Conservation (phyloP, 495 filamentous ascomycete genomes). For the Aspergillus incahuasiensis region DNA sequence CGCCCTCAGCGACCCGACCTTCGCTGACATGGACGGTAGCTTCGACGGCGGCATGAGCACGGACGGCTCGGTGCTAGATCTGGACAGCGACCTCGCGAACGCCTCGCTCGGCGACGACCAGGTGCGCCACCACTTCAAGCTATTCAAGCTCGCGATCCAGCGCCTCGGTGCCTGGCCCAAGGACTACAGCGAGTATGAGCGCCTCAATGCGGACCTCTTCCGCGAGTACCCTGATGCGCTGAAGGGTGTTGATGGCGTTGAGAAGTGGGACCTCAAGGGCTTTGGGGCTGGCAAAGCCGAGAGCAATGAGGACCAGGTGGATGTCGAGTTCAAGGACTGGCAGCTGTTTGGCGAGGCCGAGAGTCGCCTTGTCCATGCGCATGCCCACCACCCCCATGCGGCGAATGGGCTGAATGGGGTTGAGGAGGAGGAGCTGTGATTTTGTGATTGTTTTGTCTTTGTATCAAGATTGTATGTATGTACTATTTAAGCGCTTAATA, state of each 20-base stretch:
- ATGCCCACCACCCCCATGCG: too few species aligned
- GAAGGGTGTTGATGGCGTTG: conserved; percentile 31
- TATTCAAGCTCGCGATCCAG: conserved; percentile 38
- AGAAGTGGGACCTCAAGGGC: conserved; percentile 37
- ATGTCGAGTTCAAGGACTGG: conserved; percentile 9
- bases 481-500: neutral
- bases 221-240: conserved; percentile 23
- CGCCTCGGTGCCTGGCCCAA: conserved; percentile 39
- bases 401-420: neutral
- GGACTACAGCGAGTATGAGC: conserved; percentile 33
- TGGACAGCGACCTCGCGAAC: conserved; percentile 9
- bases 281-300: conserved; percentile 32
- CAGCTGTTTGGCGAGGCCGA: conserved; percentile 2
- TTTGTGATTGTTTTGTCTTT: neutral
- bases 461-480: neutral
- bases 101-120: conserved; percentile 17
- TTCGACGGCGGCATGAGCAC: conserved; percentile 18
- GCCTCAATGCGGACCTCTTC: conserved; percentile 18
- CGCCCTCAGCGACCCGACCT: conserved; percentile 27
- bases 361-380: neutral
- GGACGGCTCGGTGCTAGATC: conserved; percentile 9
- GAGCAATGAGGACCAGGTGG: conserved; percentile 20
- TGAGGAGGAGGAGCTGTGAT: conserved; percentile 10
- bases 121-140: conserved; percentile 29
- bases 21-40: conserved; percentile 24